Percentiles rank a stretch among this genome's conserved stretches.
These are phyloP conservation scores for Canavalia ensiformis DNA, from an alignment of 306 rosid species.

Conservation along the genomic window DNA sequence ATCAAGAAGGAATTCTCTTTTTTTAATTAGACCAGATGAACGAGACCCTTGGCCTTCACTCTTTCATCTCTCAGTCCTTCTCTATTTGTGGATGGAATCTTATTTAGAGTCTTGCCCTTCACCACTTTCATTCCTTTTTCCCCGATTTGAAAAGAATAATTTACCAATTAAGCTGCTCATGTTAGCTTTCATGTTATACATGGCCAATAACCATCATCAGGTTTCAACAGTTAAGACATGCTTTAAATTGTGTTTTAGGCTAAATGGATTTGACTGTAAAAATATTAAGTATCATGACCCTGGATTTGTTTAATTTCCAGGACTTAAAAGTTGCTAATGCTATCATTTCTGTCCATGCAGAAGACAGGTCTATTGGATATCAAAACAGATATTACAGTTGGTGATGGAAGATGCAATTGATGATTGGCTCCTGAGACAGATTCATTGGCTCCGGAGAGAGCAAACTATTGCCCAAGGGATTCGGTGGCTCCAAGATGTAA, in stretches of 20 bases:
- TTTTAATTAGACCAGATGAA: not conserved
- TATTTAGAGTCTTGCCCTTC: not conserved
- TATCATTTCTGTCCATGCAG: conserved; percentile 60
- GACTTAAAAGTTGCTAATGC: conserved; percentile 42
- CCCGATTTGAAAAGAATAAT: conserved; percentile 8
- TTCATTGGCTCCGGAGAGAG: conserved; percentile 87
- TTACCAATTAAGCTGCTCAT: conserved; percentile 27
- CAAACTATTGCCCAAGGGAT: conserved; percentile 82
- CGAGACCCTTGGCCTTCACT: not conserved
- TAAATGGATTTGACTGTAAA: conserved; percentile 21
- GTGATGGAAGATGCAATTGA: conserved; percentile 98
- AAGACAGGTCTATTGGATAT: conserved; percentile 98
- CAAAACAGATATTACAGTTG: conserved; percentile 93
- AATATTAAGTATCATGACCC: conserved; percentile 18
- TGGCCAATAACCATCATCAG: conserved; percentile 18
- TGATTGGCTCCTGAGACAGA: conserved; percentile 90
- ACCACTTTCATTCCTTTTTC: not conserved
- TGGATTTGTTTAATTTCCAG: conserved; percentile 36
- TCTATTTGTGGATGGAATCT: not conserved
- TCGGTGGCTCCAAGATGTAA: conserved; percentile 96
- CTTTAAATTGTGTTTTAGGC: conserved; percentile 29
- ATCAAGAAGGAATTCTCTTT: not conserved
- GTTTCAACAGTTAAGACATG: conserved; percentile 22
- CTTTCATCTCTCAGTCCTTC: not conserved
- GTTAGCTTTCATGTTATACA: conserved; percentile 17